Conservation (phyloP, 2,329 filamentous ascomycete genomes). For the Bipolaris cookei region DNA sequence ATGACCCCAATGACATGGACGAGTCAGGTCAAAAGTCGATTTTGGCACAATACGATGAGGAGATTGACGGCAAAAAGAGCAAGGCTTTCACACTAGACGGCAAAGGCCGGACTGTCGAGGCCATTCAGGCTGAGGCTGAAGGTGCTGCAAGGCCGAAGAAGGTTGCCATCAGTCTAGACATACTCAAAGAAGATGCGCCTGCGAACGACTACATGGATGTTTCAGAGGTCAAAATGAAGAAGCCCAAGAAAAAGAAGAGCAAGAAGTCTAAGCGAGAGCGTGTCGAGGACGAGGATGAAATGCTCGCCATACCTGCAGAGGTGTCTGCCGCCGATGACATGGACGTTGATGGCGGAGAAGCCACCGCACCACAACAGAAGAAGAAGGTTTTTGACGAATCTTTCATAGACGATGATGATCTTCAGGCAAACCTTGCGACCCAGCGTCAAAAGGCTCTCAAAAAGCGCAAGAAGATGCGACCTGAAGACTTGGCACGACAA, state of each 20-base stretch:
- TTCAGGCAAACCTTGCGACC: conserved; percentile 83
- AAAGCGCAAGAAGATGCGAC: conserved; percentile 85
- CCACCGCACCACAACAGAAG: conserved; percentile 35
- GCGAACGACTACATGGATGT: conserved; percentile 87
- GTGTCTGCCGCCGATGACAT: conserved; percentile 58
- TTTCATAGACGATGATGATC: conserved; percentile 89
- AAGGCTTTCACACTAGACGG: conserved; percentile 88
- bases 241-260: conserved; percentile 43
- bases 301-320: conserved; percentile 52
- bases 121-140: conserved; percentile 64
- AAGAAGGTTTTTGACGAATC: conserved; percentile 71
- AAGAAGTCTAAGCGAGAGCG: conserved; percentile 43
- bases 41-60: conserved; percentile 92
- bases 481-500: conserved; percentile 85
- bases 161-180: conserved; percentile 78
- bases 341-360: conserved; percentile 70
- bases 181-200: conserved; percentile 67
- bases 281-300: conserved; percentile 65
- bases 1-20: conserved; percentile 79
- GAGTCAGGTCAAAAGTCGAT: conserved; percentile 71
- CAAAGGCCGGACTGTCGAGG: conserved; percentile 69
- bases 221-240: conserved; percentile 89
- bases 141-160: conserved; percentile 64
- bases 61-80: conserved; percentile 86
- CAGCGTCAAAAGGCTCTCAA: conserved; percentile 85